These are phyloP conservation scores for Fusarium sp. DNA, from an alignment of 2,329 filamentous ascomycete genomes.

Conservation along the genomic window DNA sequence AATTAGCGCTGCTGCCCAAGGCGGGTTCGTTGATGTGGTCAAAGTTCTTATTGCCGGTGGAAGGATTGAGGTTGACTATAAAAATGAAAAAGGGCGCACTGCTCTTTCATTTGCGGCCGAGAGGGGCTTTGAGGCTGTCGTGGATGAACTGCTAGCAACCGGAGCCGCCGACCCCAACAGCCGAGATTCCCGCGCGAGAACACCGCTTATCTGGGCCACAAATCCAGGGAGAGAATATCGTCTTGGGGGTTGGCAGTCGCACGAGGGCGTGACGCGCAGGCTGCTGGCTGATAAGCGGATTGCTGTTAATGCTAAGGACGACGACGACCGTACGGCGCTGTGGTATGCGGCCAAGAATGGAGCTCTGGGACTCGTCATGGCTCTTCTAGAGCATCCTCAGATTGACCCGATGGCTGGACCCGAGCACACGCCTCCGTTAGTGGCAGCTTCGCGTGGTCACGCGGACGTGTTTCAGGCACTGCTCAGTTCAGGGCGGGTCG, in stretches of 20 bases:
- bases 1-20: too few species aligned
- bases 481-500: background rate
- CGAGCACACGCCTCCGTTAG: rapidly evolving
- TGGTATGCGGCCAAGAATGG: background rate
- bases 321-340: background rate
- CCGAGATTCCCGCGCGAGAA: rapidly evolving
- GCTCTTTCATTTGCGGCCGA: background rate
- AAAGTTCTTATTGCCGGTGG: background rate
- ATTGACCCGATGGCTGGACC: background rate
- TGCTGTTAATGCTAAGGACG: background rate
- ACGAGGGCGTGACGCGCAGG: background rate
- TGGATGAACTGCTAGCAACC: background rate
- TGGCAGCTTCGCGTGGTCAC: rapidly evolving
- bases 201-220: background rate
- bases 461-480: background rate
- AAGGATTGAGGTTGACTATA: rapidly evolving
- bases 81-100: rapidly evolving
- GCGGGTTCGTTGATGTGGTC: too few species aligned
- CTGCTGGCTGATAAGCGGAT: background rate
- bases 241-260: rapidly evolving
- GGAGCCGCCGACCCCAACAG: rapidly evolving
- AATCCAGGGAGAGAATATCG: rapidly evolving
- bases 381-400: background rate
- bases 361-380: background rate
- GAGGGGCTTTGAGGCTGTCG: rapidly evolving